A percentile compares a stretch with the other conserved stretches of the same genome.
Evolutionary conservation across 2,329 filamentous ascomycete species (phyloP).

Genomic region (Exserohilum rostratum): DNA sequence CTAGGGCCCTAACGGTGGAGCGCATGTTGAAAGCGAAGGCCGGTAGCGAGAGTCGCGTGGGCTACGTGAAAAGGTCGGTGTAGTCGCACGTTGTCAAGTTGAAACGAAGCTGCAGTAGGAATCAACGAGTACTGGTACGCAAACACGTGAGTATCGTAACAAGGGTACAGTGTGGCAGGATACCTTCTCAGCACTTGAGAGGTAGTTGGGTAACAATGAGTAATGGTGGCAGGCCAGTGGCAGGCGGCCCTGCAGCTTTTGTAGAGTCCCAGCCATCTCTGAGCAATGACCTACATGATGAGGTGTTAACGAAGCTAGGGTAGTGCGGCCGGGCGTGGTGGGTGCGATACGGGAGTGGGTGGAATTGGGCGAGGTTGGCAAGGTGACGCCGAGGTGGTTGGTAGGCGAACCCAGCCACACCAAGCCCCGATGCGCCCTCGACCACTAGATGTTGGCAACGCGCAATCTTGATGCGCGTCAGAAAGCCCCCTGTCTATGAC

Average conservation of each 20-base stretch:
- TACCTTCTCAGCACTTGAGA: slow-evolving; percentile 31
- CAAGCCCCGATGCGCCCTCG: slow-evolving; percentile 8
- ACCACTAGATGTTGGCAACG: slow-evolving; percentile 15
- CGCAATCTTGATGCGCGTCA: slow-evolving; percentile 7
- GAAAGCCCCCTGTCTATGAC: slow-evolving; percentile 7
- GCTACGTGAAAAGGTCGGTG: slow-evolving; percentile 12
- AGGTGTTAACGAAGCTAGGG: slow-evolving; percentile 23
- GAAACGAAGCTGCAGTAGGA: slow-evolving; percentile 12
- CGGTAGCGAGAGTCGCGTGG: slow-evolving; percentile 10
- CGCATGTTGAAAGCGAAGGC: slow-evolving; percentile 33
- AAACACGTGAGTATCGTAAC: slow-evolving; percentile 16
- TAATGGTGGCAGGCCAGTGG: slow-evolving; percentile 26
- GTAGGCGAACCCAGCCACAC: slow-evolving; percentile 37
- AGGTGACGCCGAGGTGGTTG: slow-evolving; percentile 32
- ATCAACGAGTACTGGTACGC: slow-evolving; percentile 12
- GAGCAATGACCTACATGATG: slow-evolving; percentile 35
- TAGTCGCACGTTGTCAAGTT: not conserved
- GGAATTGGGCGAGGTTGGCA: slow-evolving; percentile 44
- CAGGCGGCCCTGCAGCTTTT: slow-evolving; percentile 31
- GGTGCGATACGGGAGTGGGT: slow-evolving; percentile 36
- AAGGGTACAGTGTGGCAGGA: slow-evolving; percentile 9
- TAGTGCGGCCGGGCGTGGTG: slow-evolving; percentile 25
- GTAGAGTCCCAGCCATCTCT: slow-evolving; percentile 45
- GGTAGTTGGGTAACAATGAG: slow-evolving; percentile 24
- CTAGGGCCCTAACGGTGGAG: slow-evolving; percentile 42